Evolutionary conservation across 2,329 filamentous ascomycete species (phyloP).

Genomic region (Trichophaea hybrida): DNA sequence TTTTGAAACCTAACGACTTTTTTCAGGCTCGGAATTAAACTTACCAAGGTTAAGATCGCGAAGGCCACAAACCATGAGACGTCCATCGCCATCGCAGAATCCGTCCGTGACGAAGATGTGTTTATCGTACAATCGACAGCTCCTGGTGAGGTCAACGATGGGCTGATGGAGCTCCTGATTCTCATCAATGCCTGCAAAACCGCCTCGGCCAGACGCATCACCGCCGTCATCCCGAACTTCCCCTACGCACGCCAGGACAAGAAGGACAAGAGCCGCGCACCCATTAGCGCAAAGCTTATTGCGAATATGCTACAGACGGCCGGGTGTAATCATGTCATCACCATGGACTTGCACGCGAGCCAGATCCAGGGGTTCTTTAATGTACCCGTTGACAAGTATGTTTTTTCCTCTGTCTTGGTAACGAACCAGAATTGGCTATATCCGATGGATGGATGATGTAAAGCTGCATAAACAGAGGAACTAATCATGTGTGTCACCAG

Average conservation of each 20-base stretch:
- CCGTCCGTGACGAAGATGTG: constrained; percentile 91
- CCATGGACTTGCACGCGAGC: constrained; percentile 87
- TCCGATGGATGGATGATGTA: background rate
- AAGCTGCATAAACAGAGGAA: background rate
- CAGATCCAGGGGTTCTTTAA: constrained; percentile 98
- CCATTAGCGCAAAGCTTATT: constrained; percentile 89
- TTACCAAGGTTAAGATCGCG: constrained; percentile 55
- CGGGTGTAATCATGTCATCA: constrained; percentile 85
- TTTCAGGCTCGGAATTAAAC: constrained; percentile 49
- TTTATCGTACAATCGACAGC: constrained; percentile 94
- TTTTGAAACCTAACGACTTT: background rate
- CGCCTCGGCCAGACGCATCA: constrained; percentile 76
- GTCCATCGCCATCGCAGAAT: constrained; percentile 87
- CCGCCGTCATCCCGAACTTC: constrained; percentile 90
- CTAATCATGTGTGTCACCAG: constrained; percentile 2
- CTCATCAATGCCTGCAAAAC: constrained; percentile 95
- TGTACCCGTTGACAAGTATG: constrained; percentile 47
- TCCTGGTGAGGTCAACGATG: constrained; percentile 82
- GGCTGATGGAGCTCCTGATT: constrained; percentile 94
- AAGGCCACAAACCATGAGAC: constrained; percentile 82
- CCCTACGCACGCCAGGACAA: constrained; percentile 96
- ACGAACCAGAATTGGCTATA: background rate
- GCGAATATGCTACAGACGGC: constrained; percentile 96
- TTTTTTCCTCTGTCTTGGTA: background rate
- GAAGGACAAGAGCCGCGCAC: constrained; percentile 88